Evolutionary conservation across 257 asterid genomes (phyloP).

Genomic region (Nicotiana benthamiana): DNA sequence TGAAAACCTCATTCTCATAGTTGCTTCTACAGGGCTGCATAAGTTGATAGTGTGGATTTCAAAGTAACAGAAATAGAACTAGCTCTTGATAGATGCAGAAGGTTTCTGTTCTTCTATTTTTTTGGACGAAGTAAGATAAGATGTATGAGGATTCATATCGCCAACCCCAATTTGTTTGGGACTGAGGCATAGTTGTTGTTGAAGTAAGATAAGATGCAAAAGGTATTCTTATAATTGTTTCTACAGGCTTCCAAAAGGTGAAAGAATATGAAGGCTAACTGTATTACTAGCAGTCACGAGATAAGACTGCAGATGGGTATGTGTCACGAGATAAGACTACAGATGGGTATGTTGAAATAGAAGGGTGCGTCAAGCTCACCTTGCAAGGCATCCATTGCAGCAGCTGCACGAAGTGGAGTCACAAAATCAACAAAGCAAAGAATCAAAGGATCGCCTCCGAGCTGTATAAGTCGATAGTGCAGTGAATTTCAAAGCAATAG

Average conservation of each 20-base stretch:
- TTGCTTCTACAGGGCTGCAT: constrained; percentile 26
- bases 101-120: too few species aligned
- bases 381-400: constrained; percentile 75
- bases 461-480: constrained; percentile 32
- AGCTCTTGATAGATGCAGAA: background rate
- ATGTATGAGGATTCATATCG: background rate
- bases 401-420: constrained; percentile 79
- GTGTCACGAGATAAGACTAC: background rate
- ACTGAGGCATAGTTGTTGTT: background rate
- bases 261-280: background rate
- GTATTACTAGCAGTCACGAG: background rate
- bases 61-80: background rate
- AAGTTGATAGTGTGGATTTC: constrained; percentile 8
- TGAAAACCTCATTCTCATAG: background rate
- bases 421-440: constrained; percentile 78
- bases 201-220: too few species aligned
- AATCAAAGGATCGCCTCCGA: constrained; percentile 62
- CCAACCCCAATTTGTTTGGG: background rate
- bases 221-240: background rate
- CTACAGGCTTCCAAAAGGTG: background rate
- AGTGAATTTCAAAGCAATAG: background rate
- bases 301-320: too few species aligned
- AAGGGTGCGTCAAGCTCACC: constrained; percentile 26
- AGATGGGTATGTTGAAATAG: background rate
- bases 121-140: too few species aligned